Evolutionary conservation across 106 monocot species (phyloP).

Genomic region (Agapanthus africanus): DNA sequence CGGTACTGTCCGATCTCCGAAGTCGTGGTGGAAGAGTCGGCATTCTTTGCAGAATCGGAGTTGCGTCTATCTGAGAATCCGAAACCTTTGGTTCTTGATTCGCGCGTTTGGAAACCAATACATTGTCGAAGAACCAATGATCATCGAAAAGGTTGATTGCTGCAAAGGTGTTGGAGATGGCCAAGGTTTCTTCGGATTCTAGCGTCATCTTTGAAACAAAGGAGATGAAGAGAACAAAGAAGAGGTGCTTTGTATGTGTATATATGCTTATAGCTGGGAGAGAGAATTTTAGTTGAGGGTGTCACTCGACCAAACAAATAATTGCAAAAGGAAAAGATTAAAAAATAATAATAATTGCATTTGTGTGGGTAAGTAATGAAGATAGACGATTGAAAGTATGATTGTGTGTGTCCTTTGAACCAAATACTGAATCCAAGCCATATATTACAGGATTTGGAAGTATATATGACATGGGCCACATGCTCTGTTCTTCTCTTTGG

Average conservation of each 20-base stretch:
- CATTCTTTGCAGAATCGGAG: conserved; percentile 9
- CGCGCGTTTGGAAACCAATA: neutral
- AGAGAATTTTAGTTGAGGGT: neutral
- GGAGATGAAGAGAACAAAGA: neutral
- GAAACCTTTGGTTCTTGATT: neutral
- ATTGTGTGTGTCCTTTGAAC: neutral
- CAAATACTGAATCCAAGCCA: no score
- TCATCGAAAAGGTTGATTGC: conserved; percentile 41
- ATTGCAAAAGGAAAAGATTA: neutral
- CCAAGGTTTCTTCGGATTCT: neutral
- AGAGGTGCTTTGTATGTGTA: neutral
- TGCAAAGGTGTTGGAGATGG: neutral
- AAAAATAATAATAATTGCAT: neutral
- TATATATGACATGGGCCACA: neutral
- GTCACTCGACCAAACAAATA: neutral
- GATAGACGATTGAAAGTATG: neutral
- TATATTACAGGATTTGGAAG: neutral
- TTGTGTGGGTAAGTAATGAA: neutral
- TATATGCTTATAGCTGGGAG: no score
- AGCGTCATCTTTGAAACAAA: neutral
- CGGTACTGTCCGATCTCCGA: neutral
- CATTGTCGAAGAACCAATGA: conserved; percentile 56
- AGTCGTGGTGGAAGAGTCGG: conserved; percentile 22
- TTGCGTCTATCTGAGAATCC: neutral
- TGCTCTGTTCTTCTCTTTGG: neutral